These are phyloP conservation scores for Ascomycota sp. DNA, from an alignment of 2,329 filamentous ascomycete species.

Conservation along the genomic window DNA sequence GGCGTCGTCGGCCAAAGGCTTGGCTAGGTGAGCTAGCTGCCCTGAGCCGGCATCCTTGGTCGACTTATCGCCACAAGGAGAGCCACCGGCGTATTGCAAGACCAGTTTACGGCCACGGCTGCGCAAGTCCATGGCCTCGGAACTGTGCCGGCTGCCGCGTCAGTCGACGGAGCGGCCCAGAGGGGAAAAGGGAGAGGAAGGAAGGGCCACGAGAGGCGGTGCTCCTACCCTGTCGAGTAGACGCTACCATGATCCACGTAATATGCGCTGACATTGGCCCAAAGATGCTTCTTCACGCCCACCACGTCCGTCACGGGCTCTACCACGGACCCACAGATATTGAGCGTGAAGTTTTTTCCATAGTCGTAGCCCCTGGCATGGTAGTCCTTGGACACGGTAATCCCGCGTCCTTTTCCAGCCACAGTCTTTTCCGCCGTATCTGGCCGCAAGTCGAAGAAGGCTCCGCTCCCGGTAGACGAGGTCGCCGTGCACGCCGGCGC, in stretches of 20 bases:
- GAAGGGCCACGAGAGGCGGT: background rate
- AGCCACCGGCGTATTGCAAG: constrained; percentile 58
- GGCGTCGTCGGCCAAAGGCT: constrained; percentile 7
- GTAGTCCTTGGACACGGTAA: constrained; percentile 28
- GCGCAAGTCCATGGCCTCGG: constrained; percentile 28
- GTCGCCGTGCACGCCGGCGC: constrained; percentile 33
- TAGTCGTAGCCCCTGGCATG: constrained; percentile 57
- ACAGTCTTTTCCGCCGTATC: constrained; percentile 29
- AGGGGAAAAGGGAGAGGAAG: background rate
- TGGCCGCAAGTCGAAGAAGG: constrained; percentile 37
- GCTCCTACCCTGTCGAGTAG: constrained; percentile 56
- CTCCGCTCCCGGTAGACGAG: constrained; percentile 30
- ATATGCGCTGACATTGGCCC: constrained; percentile 61
- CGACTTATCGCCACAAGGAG: constrained; percentile 39
- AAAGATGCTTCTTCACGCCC: constrained; percentile 39
- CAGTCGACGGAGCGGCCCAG: background rate
- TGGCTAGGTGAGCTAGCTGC: constrained; percentile 2
- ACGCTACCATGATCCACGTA: constrained; percentile 45
- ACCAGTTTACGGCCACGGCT: constrained; percentile 55
- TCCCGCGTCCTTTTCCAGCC: constrained; percentile 24
- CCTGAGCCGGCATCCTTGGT: constrained; percentile 8
- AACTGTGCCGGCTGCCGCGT: constrained; percentile 6
- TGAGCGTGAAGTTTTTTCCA: constrained; percentile 62
- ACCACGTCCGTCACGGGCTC: constrained; percentile 40
- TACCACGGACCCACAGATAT: constrained; percentile 61